Conservation (phyloP, 202 grass and related monocot species). For the Carex arenaria region DNA sequence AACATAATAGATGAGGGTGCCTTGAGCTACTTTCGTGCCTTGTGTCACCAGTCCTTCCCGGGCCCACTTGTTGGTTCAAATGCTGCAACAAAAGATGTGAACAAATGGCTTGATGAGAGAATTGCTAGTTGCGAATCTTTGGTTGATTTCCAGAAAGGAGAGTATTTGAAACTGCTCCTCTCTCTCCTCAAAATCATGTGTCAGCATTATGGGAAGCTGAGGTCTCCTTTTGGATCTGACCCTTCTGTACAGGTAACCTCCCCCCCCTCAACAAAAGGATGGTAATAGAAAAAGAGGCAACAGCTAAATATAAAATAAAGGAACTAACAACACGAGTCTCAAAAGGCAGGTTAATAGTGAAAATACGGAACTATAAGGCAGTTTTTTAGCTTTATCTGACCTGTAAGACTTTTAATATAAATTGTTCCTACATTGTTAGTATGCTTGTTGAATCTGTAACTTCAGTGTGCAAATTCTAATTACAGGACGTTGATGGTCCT, state of each 20-base stretch:
- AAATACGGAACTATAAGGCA: not conserved
- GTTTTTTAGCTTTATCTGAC: not conserved
- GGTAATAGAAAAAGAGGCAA: not conserved
- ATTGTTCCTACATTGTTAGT: not conserved
- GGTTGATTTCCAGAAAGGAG: constrained; percentile 50
- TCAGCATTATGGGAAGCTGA: constrained; percentile 92
- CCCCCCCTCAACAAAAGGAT: constrained; percentile 9
- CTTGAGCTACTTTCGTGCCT: constrained; percentile 65
- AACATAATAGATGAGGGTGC: constrained; percentile 40
- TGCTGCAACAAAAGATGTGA: constrained; percentile 82
- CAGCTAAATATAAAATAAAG: not conserved
- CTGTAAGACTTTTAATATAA: not conserved
- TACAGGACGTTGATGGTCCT: constrained; percentile 72
- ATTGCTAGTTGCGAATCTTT: constrained; percentile 49
- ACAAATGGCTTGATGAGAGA: constrained; percentile 97
- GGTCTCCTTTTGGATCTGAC: constrained; percentile 92
- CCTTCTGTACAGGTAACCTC: constrained; percentile 62
- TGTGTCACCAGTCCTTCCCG: constrained; percentile 63
- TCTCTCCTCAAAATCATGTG: constrained; percentile 90
- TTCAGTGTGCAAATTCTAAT: constrained; percentile 25
- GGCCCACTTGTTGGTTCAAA: constrained; percentile 90
- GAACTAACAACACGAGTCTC: not conserved
- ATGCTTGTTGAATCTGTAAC: constrained; percentile 7
- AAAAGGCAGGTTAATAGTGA: not conserved
- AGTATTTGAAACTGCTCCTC: constrained; percentile 72